Conservation (phyloP, 352 stramenopile genomes). For the Blastocystis sp. region DNA sequence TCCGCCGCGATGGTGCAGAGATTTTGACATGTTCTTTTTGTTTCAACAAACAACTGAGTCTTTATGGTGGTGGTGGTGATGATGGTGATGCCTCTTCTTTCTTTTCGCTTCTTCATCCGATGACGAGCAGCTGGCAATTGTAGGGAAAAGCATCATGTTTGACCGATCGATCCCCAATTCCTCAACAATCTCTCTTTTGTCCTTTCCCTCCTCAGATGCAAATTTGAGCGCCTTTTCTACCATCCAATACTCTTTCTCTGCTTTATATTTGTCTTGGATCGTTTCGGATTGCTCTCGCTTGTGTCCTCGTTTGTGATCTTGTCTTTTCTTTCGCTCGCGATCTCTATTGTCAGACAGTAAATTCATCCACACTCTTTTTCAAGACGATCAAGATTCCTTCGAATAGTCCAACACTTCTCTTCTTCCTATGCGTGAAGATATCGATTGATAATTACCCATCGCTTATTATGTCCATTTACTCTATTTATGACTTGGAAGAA, state of each 20-base stretch:
- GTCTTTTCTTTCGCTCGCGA: no score
- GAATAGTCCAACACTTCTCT: conserved; percentile 55
- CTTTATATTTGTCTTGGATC: conserved; percentile 16
- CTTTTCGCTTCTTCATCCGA: not conserved
- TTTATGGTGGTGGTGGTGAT: not conserved
- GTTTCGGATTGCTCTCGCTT: not conserved
- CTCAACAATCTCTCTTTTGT: not conserved
- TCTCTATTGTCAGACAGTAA: not conserved
- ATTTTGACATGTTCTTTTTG: conserved; percentile 77
- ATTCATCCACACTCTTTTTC: not conserved
- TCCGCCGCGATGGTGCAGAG: conserved; percentile 91
- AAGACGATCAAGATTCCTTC: conserved; percentile 28
- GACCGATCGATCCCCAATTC: not conserved
- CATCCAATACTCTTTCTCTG: conserved; percentile 51
- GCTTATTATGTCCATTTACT: conserved; percentile 36
- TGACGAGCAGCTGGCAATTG: conserved; percentile 42
- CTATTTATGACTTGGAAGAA: not conserved
- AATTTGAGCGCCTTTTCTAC: conserved; percentile 52
- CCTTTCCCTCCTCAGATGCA: not conserved
- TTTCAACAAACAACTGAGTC: conserved; percentile 8
- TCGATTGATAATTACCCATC: not conserved
- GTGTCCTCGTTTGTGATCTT: not conserved
- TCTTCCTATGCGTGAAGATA: conserved; percentile 8
- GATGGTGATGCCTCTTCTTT: conserved; percentile 26
- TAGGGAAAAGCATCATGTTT: conserved; percentile 37